Evolutionary conservation across 352 stramenopile genomes (phyloP), one percentile per base, ranked within the genome.

Genomic region (Pythium brassicae): DNA sequence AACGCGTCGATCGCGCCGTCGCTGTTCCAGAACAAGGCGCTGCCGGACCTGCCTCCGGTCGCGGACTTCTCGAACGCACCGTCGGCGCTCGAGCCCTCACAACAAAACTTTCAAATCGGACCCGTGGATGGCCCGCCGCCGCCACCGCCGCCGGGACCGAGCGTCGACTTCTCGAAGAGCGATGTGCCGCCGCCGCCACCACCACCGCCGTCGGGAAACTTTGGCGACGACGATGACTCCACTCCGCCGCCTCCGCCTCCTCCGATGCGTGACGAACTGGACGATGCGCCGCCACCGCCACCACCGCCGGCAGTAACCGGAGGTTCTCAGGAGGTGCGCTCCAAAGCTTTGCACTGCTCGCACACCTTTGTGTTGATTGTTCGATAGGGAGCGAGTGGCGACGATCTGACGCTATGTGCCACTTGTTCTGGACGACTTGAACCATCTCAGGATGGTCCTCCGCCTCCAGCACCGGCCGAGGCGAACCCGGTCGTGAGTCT

Each of bases 1-100:
- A 89, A 61, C 40, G 64, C 66, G 29, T 92, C 79, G 17, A 95
- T 95, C 47, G 85, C 85, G 35, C 85, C 85, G 35, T 95, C 85
- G 6, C 66, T 89, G 55, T 94, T 91, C 55, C 84, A 94, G 57
- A 78, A 91, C 66, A 90, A 92, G 56, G 61, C 71, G 23, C 63
- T 93, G 27, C 79, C 80, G 14, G 85, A 95, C 51, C 35, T 93
- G 2, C 81, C 85, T 27, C 45, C 73, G 0, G 68, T 89, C 3
- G 72, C 77, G 0, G 79, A 65, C 34, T 95, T 95, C 62, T 68
- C 69, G 15, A 69, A 90, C 15, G 85, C 68, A 2, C 85, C 85
- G 9, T 72, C 72, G 4, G 85, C 81, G 4, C 61, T 79, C 23
- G 81, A 95, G 52, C 83, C 81, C 9, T 59, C 60, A 20, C 63